A percentile compares a stretch with the other conserved stretches of the same genome.
Conservation (phyloP, 1,284 basidiomycete genomes). For the Mycena citricolor region DNA sequence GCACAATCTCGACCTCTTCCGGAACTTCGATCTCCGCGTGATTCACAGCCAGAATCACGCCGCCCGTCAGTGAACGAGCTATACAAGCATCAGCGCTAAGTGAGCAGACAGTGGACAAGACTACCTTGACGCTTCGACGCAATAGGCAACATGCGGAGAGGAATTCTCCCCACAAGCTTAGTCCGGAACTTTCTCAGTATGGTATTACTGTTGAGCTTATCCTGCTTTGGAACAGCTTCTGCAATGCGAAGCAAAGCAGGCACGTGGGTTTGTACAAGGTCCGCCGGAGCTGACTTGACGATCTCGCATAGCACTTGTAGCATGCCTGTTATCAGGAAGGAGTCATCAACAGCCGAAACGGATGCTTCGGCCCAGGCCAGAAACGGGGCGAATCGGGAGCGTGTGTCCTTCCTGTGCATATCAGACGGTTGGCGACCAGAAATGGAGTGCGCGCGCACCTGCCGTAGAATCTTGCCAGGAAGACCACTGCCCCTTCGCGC, state of each 20-base stretch:
- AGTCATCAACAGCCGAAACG: constrained; percentile 38
- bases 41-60: no score
- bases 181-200: constrained; percentile 64
- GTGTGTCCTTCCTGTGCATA: constrained; percentile 59
- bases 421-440: constrained; percentile 13
- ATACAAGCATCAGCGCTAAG: neutral
- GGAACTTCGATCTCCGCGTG: constrained; percentile 72
- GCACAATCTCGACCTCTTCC: constrained; percentile 73
- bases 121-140: no score
- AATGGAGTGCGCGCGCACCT: constrained; percentile 47
- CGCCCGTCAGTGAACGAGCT: constrained; percentile 10
- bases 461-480: constrained; percentile 76
- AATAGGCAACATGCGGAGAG: constrained; percentile 62
- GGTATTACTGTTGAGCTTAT: constrained; percentile 52
- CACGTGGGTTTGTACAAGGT: constrained; percentile 49
- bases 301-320: constrained; percentile 77
- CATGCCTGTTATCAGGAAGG: constrained; percentile 68
- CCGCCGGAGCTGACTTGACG: constrained; percentile 61
- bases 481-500: constrained; percentile 71
- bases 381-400: constrained; percentile 49
- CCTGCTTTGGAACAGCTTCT: constrained; percentile 39
- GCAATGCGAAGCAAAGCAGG: constrained; percentile 46
- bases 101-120: no score
- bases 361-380: constrained; percentile 45
- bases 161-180: constrained; percentile 66